phyloP scores from a whole-genome alignment of 1,284 basidiomycete genomes.

The Cutaneotrichosporon cutaneum region DNA sequence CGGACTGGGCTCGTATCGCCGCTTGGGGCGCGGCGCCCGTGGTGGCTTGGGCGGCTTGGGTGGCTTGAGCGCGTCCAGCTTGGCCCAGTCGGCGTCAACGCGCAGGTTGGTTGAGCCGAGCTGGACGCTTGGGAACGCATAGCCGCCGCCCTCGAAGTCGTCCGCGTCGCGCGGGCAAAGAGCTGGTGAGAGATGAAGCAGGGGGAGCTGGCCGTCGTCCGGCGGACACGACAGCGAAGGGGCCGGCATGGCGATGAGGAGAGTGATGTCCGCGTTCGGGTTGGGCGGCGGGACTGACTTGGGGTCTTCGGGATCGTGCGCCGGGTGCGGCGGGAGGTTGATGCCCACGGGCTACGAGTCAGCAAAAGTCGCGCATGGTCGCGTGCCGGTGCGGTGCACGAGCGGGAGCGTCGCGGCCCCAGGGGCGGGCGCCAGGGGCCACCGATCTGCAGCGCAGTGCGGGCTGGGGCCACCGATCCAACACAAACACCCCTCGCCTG shows the following conservation, averaged over 20 bases:
- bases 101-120: slow-evolving; percentile 6
- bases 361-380: background rate
- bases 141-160: slow-evolving; percentile 10
- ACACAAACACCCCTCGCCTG: background rate
- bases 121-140: slow-evolving; percentile 14
- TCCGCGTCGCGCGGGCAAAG: background rate
- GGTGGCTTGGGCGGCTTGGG: slow-evolving; percentile 11
- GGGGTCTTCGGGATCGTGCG: background rate
- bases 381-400: background rate
- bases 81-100: slow-evolving; percentile 14
- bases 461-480: background rate
- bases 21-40: background rate
- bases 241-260: slow-evolving; percentile 27
- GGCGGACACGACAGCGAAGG: background rate
- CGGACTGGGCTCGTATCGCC: slow-evolving; percentile 1
- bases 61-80: slow-evolving; percentile 15
- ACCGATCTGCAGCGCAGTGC: background rate
- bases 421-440: background rate
- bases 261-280: slow-evolving; percentile 17
- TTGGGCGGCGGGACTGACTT: background rate
- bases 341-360: slow-evolving; percentile 10
- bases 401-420: background rate
- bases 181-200: background rate
- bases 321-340: slow-evolving; percentile 7
- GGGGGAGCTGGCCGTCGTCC: slow-evolving; percentile 6